phyloP scores from a whole-genome alignment of 2,329 filamentous ascomycete species.

The Karstenula rhodostoma region DNA sequence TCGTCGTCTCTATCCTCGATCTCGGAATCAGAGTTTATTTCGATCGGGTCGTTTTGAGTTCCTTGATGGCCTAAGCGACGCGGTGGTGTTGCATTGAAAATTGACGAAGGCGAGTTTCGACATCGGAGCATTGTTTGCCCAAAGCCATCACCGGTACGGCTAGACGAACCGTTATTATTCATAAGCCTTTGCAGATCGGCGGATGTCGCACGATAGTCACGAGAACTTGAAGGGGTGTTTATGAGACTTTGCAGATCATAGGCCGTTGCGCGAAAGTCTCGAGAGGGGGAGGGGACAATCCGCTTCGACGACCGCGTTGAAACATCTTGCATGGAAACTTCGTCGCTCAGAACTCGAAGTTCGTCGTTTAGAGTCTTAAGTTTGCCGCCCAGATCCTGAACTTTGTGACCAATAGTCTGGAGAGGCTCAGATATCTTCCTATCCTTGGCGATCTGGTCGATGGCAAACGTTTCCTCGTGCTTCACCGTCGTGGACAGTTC shows the following conservation, averaged over 20 bases:
- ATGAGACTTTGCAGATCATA: not conserved
- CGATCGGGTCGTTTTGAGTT: slow-evolving; percentile 20
- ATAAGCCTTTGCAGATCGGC: not conserved
- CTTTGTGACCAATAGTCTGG: slow-evolving; percentile 11
- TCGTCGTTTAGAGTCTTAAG: not conserved
- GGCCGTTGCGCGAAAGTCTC: not conserved
- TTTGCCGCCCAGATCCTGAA: not conserved
- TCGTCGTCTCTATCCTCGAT: not conserved
- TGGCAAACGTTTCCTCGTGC: not conserved
- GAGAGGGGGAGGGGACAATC: not conserved
- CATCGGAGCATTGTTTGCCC: not conserved
- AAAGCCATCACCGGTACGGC: not conserved
- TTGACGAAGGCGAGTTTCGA: not conserved
- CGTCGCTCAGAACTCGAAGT: not conserved
- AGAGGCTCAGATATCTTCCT: slow-evolving; percentile 17
- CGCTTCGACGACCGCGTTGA: not conserved
- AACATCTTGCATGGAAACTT: not conserved
- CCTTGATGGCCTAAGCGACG: slow-evolving; percentile 4
- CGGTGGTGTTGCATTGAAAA: not conserved
- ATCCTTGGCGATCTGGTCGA: slow-evolving; percentile 7
- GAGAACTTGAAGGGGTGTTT: not conserved
- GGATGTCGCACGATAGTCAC: not conserved
- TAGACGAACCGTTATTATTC: not conserved
- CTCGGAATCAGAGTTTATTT: slow-evolving; percentile 17
- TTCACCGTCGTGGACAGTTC: not conserved